Percentiles rank a stretch among this genome's conserved stretches.
Evolutionary conservation across 2,329 filamentous ascomycete genomes (phyloP).

Genomic region (Bipolaris sorokiniana): DNA sequence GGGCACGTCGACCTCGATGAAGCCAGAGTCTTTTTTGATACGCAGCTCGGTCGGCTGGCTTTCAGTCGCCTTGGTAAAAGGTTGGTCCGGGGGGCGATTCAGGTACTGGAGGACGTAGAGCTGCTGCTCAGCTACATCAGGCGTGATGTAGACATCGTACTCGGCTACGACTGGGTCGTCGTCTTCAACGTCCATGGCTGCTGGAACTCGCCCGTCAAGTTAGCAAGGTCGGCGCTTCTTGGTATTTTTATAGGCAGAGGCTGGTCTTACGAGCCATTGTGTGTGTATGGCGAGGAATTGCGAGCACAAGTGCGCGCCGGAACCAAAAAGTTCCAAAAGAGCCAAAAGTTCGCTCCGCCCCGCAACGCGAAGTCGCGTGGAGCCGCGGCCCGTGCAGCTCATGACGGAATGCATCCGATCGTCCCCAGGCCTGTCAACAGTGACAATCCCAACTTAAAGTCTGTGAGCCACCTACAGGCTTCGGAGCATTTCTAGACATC

Average conservation of each 20-base stretch:
- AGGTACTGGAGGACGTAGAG: conserved; percentile 86
- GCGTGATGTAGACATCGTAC: conserved; percentile 88
- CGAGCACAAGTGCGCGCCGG: conserved; percentile 12
- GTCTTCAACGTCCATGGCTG: conserved; percentile 44
- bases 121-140: conserved; percentile 62
- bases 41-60: conserved; percentile 73
- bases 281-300: conserved; percentile 9
- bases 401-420: conserved; percentile 42
- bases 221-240: conserved; percentile 1
- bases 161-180: conserved; percentile 58
- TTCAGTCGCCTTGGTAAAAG: conserved; percentile 62
- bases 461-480: conserved; percentile 15
- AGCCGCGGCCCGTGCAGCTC: conserved; percentile 25
- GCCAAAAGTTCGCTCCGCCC: conserved; percentile 26
- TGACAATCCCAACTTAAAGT: conserved; percentile 1
- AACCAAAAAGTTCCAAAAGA: conserved; percentile 27
- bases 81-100: conserved; percentile 70
- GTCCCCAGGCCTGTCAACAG: conserved; percentile 11
- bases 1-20: conserved; percentile 92
- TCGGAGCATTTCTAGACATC: conserved; percentile 7
- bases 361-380: conserved; percentile 29
- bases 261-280: conserved; percentile 38
- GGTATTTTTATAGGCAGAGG: background rate
- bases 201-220: conserved; percentile 14
- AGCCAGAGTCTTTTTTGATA: conserved; percentile 79